phyloP scores from a whole-genome alignment of 148 eudicot species.

The Suaeda aralocaspica region DNA sequence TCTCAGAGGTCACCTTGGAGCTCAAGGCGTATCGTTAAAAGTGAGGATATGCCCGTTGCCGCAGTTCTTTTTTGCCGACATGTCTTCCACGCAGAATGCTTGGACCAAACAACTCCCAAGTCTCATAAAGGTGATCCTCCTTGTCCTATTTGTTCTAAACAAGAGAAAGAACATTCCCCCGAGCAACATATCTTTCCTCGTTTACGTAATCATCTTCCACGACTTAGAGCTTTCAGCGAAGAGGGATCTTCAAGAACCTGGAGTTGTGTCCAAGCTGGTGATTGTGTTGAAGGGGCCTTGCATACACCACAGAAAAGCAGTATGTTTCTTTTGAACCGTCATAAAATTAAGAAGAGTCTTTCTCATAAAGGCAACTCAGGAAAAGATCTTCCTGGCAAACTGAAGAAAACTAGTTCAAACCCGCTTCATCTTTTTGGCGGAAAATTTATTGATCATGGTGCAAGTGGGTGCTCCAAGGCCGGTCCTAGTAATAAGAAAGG shows the following conservation, averaged over 20 bases:
- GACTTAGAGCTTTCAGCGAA: slow-evolving; percentile 48
- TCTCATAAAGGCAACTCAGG: slow-evolving; percentile 45
- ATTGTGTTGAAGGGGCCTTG: slow-evolving; percentile 83
- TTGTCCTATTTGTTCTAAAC: slow-evolving; percentile 72
- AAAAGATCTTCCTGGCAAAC: slow-evolving; percentile 61
- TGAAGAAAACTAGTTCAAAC: slow-evolving; percentile 45
- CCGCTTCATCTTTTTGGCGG: slow-evolving; percentile 50
- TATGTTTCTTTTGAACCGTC: slow-evolving; percentile 53
- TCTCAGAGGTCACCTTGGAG: slow-evolving; percentile 96
- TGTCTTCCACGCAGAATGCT: slow-evolving; percentile 94
- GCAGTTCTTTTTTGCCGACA: slow-evolving; percentile 84
- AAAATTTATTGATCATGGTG: slow-evolving; percentile 43
- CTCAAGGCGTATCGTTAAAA: slow-evolving; percentile 69
- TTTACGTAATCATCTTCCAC: slow-evolving; percentile 45
- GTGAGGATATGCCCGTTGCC: slow-evolving; percentile 84
- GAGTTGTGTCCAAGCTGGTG: slow-evolving; percentile 80
- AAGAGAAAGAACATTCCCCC: slow-evolving; percentile 42
- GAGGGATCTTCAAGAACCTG: slow-evolving; percentile 69
- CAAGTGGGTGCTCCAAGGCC: slow-evolving; percentile 54
- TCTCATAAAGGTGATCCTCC: slow-evolving; percentile 73
- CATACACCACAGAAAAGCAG: slow-evolving; percentile 53
- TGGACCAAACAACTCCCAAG: slow-evolving; percentile 81
- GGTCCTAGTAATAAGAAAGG: slow-evolving; percentile 45
- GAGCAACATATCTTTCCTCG: slow-evolving; percentile 46
- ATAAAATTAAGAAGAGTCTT: slow-evolving; percentile 46